Conservation (phyloP, 2,329 filamentous ascomycete genomes). For the Colletotrichum cereale region DNA sequence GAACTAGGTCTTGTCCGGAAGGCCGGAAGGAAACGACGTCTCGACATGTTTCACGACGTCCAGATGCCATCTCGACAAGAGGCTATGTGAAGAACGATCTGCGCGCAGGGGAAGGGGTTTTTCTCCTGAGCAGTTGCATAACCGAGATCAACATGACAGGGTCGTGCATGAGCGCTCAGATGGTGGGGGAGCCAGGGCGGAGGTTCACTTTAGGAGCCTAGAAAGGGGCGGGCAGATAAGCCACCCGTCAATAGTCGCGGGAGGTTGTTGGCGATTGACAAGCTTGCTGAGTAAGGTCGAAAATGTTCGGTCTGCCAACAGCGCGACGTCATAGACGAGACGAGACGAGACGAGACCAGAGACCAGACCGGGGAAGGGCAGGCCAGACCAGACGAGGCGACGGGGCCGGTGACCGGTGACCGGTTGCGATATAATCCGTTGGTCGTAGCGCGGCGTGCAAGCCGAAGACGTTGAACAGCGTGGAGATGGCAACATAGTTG, state of each 20-base stretch:
- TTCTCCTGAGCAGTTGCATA: slow-evolving; percentile 35
- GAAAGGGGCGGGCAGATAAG: slow-evolving; percentile 27
- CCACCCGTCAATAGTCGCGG: slow-evolving; percentile 38
- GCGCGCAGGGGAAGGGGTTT: slow-evolving; percentile 1
- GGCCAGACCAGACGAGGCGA: background rate
- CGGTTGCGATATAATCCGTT: slow-evolving; percentile 8
- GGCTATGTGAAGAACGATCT: slow-evolving; percentile 23
- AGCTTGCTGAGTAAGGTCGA: slow-evolving; percentile 8
- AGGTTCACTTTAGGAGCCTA: slow-evolving; percentile 3
- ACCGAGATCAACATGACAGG: slow-evolving; percentile 39
- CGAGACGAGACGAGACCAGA: background rate
- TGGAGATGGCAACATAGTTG: slow-evolving; percentile 16
- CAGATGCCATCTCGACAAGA: slow-evolving; percentile 21
- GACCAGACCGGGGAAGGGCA: too few relatives aligned
- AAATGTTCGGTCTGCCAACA: slow-evolving; percentile 2
- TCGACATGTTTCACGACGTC: background rate
- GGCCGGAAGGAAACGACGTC: background rate
- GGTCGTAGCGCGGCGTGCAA: background rate
- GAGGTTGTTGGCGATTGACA: slow-evolving; percentile 21
- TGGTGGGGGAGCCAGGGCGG: slow-evolving; percentile 29
- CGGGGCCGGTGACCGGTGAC: slow-evolving; percentile 5
- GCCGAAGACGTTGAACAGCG: slow-evolving; percentile 12
- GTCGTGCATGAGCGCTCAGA: slow-evolving; percentile 34
- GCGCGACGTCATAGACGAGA: slow-evolving; percentile 8
- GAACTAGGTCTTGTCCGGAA: slow-evolving; percentile 10